These are phyloP conservation scores for Phaseolus lunatus DNA, from an alignment of 306 rosid species.

Conservation along the genomic window DNA sequence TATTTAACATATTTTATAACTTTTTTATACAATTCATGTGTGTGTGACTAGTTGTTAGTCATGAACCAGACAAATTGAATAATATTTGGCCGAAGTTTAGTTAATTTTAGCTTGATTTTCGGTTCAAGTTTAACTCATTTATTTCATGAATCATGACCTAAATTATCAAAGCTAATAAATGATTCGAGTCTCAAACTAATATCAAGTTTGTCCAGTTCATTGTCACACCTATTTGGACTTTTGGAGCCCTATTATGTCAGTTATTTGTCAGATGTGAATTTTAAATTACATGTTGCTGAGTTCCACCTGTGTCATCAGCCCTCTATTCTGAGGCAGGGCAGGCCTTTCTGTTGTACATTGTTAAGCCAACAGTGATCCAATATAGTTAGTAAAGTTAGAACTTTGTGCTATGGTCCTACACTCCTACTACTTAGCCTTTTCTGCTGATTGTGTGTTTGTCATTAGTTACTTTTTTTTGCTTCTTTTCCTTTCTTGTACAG, in stretches of 20 bases:
- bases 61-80: not conserved
- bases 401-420: not conserved
- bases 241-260: not conserved
- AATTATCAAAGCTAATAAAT: not conserved
- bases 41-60: not conserved
- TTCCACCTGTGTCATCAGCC: not conserved
- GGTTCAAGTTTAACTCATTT: not conserved
- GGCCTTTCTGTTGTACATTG: constrained; percentile 1
- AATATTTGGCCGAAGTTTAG: not conserved
- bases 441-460: constrained; percentile 1
- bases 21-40: not conserved
- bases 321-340: not conserved
- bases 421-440: not conserved
- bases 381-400: not conserved
- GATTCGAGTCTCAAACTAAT: not conserved
- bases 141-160: not conserved
- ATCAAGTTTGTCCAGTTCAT: not conserved
- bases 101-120: not conserved
- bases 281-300: constrained; percentile 26
- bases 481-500: constrained; percentile 23
- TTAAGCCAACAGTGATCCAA: not conserved
- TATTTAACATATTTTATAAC: not conserved
- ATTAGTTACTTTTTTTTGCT: not conserved
- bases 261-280: constrained; percentile 1
- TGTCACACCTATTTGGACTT: not conserved